Base-by-base conservation (phyloP, 2,329 filamentous ascomycete genomes). In the Claviceps paspali region DNA sequence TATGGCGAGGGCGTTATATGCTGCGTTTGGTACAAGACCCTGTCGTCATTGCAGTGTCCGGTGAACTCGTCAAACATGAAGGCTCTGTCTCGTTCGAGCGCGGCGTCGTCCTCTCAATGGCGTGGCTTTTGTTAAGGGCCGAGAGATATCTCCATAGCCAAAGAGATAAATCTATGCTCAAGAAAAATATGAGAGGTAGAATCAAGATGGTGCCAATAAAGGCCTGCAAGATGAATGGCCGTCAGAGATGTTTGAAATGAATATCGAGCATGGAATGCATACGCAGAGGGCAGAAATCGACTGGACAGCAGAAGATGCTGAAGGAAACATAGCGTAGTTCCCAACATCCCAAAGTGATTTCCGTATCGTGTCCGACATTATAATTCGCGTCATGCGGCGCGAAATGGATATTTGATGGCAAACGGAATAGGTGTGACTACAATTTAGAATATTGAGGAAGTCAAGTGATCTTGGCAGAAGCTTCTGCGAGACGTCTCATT, bases 101-200 rank as follows among this genome's bases (percentile, higher is more conserved):
- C 30, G 29, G 5, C 15, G 33, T 15, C 17, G 22, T 27, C 6
- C 38, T 26, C n/a, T 15, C n/a, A n/a, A n/a, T 12, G n/a, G n/a
- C 28, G 32, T 34, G 17, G 35, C 34, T 17, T 26, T 36, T 38
- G 35, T 40, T 46, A 38, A 22, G 39, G 38, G 17, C 49, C 40
- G 46, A 51, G 40, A 49, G 49, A 8, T 64, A 56, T 45, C 70
- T 62, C 61, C 65, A 73, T 29, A 67, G 43, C 68, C 69, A 74
- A 22, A 74, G 56, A 19, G 54, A 49, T 34, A 74, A 49, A 47
- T 75, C 70, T 45, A 70, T 62, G 22, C 61, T 42, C 39, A 74
- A 57, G 22, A 73, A 51, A n/a, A 60, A 49, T 22, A 62, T 40
- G 22, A 70, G 51, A 2, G 70, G 70, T 0, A 67, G 41, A 29